phyloP scores from a whole-genome alignment of 1,139 yeast genomes.

The Fermentozyma sake region DNA sequence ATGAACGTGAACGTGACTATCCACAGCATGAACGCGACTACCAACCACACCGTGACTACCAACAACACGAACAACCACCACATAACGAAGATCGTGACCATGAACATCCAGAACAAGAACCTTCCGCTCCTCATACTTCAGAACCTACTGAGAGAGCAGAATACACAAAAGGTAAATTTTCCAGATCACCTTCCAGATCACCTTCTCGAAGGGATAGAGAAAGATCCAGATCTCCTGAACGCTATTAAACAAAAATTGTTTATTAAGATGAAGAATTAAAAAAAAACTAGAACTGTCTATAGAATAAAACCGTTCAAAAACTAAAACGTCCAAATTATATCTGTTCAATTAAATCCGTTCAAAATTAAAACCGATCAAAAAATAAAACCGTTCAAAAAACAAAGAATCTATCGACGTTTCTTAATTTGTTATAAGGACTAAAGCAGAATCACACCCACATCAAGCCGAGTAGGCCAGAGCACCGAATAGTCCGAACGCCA shows the following conservation, averaged over 20 bases:
- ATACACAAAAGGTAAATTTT: slow-evolving; percentile 26
- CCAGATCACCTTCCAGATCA: slow-evolving; percentile 40
- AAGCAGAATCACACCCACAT: too few species aligned
- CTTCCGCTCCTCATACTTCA: too few species aligned
- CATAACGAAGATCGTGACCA: slow-evolving; percentile 9
- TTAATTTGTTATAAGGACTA: too few species aligned
- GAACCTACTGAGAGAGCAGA: slow-evolving; percentile 9
- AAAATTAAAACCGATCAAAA: too few species aligned
- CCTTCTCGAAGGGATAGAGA: slow-evolving; percentile 27
- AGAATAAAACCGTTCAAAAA: too few species aligned
- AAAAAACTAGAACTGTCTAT: too few species aligned
- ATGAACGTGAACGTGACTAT: slow-evolving; percentile 9
- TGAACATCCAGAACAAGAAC: slow-evolving; percentile 7
- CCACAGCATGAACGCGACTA: slow-evolving; percentile 6
- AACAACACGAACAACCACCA: slow-evolving; percentile 1
- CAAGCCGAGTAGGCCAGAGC: too few species aligned
- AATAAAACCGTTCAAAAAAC: too few species aligned
- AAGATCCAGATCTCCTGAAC: slow-evolving; percentile 42
- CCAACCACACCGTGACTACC: slow-evolving; percentile 9
- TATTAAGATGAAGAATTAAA: slow-evolving; percentile 1
- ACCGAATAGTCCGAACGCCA: too few species aligned
- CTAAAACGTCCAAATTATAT: too few species aligned
- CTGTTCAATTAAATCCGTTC: too few species aligned
- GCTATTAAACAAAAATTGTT: slow-evolving; percentile 13
- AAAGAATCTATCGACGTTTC: too few species aligned